Evolutionary conservation across 257 asterid genomes (phyloP).

Genomic region (Nicotiana attenuata): DNA sequence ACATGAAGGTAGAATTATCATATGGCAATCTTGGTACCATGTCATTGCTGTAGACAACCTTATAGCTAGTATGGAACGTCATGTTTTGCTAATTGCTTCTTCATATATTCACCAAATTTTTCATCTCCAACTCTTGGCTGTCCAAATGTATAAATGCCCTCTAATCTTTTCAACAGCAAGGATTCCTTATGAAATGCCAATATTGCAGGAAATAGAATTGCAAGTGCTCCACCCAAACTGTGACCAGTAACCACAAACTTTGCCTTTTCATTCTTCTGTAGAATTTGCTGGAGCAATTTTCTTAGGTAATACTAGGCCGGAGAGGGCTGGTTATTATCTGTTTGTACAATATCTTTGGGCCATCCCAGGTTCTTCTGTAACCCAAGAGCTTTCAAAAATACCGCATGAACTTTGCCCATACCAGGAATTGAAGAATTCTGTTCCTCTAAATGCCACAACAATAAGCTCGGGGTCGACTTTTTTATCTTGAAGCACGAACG

Average conservation of each 20-base stretch:
- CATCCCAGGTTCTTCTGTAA: constrained; percentile 27
- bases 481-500: constrained; percentile 34
- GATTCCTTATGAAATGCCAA: constrained; percentile 38
- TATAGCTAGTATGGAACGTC: constrained; percentile 38
- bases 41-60: constrained; percentile 55
- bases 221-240: constrained; percentile 71
- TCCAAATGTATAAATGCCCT: constrained; percentile 53
- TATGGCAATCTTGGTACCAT: constrained; percentile 57
- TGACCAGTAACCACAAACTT: constrained; percentile 52
- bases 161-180: constrained; percentile 33
- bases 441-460: constrained; percentile 45
- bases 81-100: constrained; percentile 14
- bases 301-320: constrained; percentile 38
- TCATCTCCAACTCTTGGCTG: constrained; percentile 70
- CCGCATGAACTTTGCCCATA: constrained; percentile 42
- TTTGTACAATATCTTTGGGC: constrained; percentile 12
- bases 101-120: constrained; percentile 37
- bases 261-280: constrained; percentile 6
- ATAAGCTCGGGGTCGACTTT: constrained; percentile 19
- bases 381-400: constrained; percentile 63
- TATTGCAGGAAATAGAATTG: constrained; percentile 46
- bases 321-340: neutral
- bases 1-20: constrained; percentile 32
- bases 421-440: constrained; percentile 31
- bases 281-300: constrained; percentile 17